Evolutionary conservation across 2,329 filamentous ascomycete species (phyloP), one percentile per base, ranked within the genome.

Genomic region (Proliferodiscus dingleyae): DNA sequence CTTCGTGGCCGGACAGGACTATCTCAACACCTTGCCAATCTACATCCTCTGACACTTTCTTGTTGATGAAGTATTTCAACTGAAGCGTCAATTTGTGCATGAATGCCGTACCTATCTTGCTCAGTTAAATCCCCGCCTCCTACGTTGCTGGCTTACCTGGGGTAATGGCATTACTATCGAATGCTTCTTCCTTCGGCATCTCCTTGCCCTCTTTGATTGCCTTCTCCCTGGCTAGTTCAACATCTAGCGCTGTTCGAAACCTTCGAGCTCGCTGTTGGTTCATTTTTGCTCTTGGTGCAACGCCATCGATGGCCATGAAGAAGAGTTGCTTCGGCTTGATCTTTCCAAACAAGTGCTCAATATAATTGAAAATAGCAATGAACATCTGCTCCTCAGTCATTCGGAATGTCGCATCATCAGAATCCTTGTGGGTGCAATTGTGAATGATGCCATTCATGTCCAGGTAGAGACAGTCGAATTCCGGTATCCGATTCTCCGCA

Each of bases 361-460:
- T 98, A 67, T 98, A 98, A 70, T 97, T 97, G 80, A 98, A 98
- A 61, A 98, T 98, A 47, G 89, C 87, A 58, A 98, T 96, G 65
- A 98, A 98, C 93, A 98, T 98, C 68, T 96, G 88, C 66, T 98
- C 91, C 67, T 98, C 94, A 46, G 85, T 91, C 69, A 97, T 83
- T 45, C 93, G 89, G 62, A 94, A 94, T 1, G 88, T 89, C 3
- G 89, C 82, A 64, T 91, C 90, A 63, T 94, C 90, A 19, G 88
- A 85, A 69, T 98, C 91, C 63, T 93, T 95, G 71, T 98, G 93
- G 46, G 93, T 98, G 68, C 93, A 98, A 68, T 98, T 98, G 70
- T 98, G 91, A 62, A 98, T 98, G 66, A 98, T 98, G 57, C 93
- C 93, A 69, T 98, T 98, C 93, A 98, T 98, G 63, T 94, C 88